Evolutionary conservation across 2,329 filamentous ascomycete genomes (phyloP).

Genomic region (Rutstroemia sp.): DNA sequence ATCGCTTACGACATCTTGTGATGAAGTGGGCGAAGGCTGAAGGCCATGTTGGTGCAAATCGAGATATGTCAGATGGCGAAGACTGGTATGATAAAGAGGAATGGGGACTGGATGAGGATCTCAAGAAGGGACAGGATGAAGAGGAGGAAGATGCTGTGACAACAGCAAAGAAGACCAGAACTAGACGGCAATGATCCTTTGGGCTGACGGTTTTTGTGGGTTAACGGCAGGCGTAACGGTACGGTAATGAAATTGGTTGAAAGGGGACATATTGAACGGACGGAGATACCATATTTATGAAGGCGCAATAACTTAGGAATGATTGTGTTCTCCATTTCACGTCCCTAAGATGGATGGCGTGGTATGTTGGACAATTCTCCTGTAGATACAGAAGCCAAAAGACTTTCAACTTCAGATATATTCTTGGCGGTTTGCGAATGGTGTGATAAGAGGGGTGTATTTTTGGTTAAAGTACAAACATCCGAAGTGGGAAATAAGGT

Average conservation of each 20-base stretch:
- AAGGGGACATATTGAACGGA: neutral
- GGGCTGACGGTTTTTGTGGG: neutral
- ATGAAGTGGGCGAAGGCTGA: conserved; percentile 73
- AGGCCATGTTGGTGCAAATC: conserved; percentile 55
- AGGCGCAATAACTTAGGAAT: neutral
- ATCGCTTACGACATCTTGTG: conserved; percentile 64
- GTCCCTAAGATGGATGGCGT: neutral
- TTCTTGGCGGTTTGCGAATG: neutral
- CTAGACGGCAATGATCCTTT: conserved; percentile 29
- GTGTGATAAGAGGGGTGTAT: too few species aligned
- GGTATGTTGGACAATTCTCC: neutral
- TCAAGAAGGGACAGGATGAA: conserved; percentile 76
- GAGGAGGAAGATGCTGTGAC: conserved; percentile 64
- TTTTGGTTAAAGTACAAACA: too few species aligned
- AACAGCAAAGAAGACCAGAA: conserved; percentile 42
- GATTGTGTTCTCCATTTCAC: conserved; percentile 5
- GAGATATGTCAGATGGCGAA: conserved; percentile 78
- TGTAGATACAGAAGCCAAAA: neutral
- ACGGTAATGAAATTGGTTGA: conserved; percentile 1
- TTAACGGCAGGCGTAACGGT: conserved; percentile 2
- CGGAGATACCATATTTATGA: conserved; percentile 8
- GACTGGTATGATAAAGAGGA: conserved; percentile 83
- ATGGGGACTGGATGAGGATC: conserved; percentile 65
- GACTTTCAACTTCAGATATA: neutral
- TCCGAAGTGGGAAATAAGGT: too few species aligned